Conservation (phyloP, 495 filamentous ascomycete genomes). For the Hypoxylon fragiforme region DNA sequence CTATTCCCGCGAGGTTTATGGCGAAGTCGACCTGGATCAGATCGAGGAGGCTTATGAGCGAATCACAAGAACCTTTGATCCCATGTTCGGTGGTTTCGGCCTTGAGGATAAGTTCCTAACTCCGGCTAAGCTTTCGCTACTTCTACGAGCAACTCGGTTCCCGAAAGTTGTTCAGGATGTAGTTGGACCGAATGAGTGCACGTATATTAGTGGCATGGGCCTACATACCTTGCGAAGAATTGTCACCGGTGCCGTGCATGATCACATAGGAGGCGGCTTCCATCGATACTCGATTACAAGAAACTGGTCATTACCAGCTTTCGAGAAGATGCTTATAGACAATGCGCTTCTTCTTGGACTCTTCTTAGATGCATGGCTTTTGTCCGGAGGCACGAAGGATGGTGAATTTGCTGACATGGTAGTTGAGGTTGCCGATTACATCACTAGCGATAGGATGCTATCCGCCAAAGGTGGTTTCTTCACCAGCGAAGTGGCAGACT, state of each 20-base stretch:
- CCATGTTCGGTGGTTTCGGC: conserved; percentile 77
- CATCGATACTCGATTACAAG: conserved; percentile 86
- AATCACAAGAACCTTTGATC: conserved; percentile 78
- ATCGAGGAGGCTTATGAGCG: conserved; percentile 86
- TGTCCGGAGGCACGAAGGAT: conserved; percentile 58
- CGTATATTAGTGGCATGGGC: conserved; percentile 77
- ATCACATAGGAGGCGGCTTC: conserved; percentile 92
- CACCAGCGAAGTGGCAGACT: conserved; percentile 91
- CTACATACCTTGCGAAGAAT: conserved; percentile 79
- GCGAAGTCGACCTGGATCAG: conserved; percentile 82
- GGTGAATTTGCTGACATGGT: conserved; percentile 76
- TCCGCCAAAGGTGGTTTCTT: conserved; percentile 75
- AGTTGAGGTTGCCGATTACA: conserved; percentile 81
- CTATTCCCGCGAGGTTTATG: conserved; percentile 37
- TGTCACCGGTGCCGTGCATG: conserved; percentile 83
- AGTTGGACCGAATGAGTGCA: conserved; percentile 79
- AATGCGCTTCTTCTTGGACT: conserved; percentile 85
- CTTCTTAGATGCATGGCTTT: conserved; percentile 86
- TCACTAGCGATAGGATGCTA: conserved; percentile 69
- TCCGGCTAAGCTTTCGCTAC: conserved; percentile 78
- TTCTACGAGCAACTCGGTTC: conserved; percentile 75
- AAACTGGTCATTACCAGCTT: conserved; percentile 92
- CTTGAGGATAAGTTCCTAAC: conserved; percentile 88
- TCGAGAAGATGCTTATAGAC: conserved; percentile 98
- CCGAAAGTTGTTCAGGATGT: conserved; percentile 76